Evolutionary conservation across 495 filamentous ascomycete species (phyloP).

Genomic region (Aspergillus egyptiacus): DNA sequence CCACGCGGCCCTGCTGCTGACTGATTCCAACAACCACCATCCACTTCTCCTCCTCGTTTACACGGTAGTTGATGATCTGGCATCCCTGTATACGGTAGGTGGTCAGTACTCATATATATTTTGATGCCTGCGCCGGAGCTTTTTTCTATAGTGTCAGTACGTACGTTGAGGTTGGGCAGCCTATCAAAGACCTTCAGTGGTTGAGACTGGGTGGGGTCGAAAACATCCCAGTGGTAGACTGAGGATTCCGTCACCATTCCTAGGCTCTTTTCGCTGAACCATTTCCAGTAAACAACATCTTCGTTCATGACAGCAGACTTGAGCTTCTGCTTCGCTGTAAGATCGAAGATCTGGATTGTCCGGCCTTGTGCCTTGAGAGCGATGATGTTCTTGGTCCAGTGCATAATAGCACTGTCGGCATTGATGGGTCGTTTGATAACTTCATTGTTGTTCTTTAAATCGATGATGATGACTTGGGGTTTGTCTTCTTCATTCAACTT

Average conservation of each 20-base stretch:
- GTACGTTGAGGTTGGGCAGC: conserved; percentile 78
- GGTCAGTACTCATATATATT: conserved; percentile 16
- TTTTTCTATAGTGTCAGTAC: conserved; percentile 29
- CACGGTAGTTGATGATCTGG: conserved; percentile 99
- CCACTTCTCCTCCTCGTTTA: conserved; percentile 94
- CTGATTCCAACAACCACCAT: conserved; percentile 97
- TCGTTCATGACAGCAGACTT: conserved; percentile 94
- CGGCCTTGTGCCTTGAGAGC: conserved; percentile 86
- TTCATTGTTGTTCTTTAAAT: conserved; percentile 92
- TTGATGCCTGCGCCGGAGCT: neutral
- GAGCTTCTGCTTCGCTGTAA: conserved; percentile 81
- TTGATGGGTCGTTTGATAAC: conserved; percentile 93
- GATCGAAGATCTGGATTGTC: conserved; percentile 96
- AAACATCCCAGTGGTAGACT: conserved; percentile 97
- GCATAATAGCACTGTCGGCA: conserved; percentile 99
- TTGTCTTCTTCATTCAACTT: conserved; percentile 71
- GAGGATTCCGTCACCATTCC: conserved; percentile 84
- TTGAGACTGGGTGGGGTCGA: conserved; percentile 65
- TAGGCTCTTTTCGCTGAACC: conserved; percentile 82
- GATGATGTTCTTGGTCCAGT: conserved; percentile 93
- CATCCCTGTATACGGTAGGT: conserved; percentile 52
- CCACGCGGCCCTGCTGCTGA: conserved; percentile 84
- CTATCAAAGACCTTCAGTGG: conserved; percentile 91
- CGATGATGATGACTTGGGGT: conserved; percentile 92
- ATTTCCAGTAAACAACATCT: conserved; percentile 98